phyloP scores from a whole-genome alignment of 108 stramenopile genomes.

The Aurantiochytrium sp. region DNA sequence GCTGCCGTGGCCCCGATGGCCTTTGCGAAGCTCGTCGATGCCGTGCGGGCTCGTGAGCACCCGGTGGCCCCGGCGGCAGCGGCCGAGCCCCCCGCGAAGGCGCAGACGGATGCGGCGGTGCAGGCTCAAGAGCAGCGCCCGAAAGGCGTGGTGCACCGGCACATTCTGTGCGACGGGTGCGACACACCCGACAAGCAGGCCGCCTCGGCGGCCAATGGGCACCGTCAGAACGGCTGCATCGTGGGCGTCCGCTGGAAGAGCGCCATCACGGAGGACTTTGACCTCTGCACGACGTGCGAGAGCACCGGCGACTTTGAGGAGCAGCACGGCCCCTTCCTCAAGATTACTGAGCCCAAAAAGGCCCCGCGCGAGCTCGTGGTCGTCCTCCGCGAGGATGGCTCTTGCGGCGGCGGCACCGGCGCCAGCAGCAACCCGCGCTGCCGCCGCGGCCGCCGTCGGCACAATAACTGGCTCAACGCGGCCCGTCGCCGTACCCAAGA shows the following conservation, averaged over 20 bases:
- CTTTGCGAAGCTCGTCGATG: neutral
- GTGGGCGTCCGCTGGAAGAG: constrained; percentile 25
- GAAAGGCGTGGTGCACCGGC: neutral
- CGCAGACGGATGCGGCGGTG: neutral
- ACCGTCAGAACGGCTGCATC: neutral
- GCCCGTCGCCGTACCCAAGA: neutral
- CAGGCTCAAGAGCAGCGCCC: neutral
- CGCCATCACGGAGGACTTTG: constrained; percentile 15
- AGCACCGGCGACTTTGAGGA: neutral
- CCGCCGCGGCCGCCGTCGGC: neutral
- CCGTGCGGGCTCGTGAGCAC: neutral
- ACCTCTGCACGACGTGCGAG: constrained; percentile 25
- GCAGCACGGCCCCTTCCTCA: constrained; percentile 20
- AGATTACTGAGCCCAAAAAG: constrained; percentile 15
- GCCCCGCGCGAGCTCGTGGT: constrained; percentile 21
- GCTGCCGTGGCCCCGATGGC: neutral
- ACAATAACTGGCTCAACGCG: neutral
- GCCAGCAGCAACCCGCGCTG: neutral
- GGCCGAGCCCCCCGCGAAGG: neutral
- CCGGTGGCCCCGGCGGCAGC: neutral
- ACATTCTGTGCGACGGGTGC: constrained; percentile 11
- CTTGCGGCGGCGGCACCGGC: neutral
- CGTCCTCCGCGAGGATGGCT: neutral
- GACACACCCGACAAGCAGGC: neutral
- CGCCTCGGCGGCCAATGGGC: neutral